These are phyloP conservation scores for Pichia sp. DNA, from an alignment of 1,139 yeast species.

Conservation along the genomic window DNA sequence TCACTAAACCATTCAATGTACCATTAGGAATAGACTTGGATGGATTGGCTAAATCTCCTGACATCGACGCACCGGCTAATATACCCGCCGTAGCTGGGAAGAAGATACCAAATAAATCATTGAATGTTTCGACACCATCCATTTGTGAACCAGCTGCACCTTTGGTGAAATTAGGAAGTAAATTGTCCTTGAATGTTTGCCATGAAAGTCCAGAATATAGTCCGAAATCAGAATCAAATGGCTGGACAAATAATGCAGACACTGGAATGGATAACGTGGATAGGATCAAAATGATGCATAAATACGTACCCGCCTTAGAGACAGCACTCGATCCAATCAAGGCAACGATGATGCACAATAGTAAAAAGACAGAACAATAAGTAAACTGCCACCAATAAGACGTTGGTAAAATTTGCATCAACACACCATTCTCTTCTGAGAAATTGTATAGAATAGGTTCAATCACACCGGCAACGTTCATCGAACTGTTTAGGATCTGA, in stretches of 20 bases:
- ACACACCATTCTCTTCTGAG: constrained; percentile 55
- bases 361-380: constrained; percentile 54
- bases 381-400: constrained; percentile 53
- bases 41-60: constrained; percentile 88
- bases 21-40: constrained; percentile 89
- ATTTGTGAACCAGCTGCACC: constrained; percentile 91
- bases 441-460: constrained; percentile 73
- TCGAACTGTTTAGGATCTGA: constrained; percentile 69
- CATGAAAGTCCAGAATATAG: constrained; percentile 75
- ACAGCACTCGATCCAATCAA: constrained; percentile 82
- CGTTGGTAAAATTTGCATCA: constrained; percentile 52
- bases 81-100: constrained; percentile 99
- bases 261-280: constrained; percentile 84
- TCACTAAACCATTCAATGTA: constrained; percentile 73
- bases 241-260: constrained; percentile 63
- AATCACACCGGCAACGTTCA: constrained; percentile 78
- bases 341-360: constrained; percentile 75
- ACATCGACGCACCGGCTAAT: constrained; percentile 99
- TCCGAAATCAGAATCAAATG: constrained; percentile 51
- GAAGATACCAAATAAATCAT: constrained; percentile 87
- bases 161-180: constrained; percentile 75
- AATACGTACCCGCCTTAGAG: constrained; percentile 75
- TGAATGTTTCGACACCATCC: constrained; percentile 67
- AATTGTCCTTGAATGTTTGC: constrained; percentile 60
- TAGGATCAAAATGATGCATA: constrained; percentile 65